A percentile compares a stretch with the other conserved stretches of the same genome.
phyloP scores from a whole-genome alignment of 441 rosid species.

The Euphorbia schlechtendalii region DNA sequence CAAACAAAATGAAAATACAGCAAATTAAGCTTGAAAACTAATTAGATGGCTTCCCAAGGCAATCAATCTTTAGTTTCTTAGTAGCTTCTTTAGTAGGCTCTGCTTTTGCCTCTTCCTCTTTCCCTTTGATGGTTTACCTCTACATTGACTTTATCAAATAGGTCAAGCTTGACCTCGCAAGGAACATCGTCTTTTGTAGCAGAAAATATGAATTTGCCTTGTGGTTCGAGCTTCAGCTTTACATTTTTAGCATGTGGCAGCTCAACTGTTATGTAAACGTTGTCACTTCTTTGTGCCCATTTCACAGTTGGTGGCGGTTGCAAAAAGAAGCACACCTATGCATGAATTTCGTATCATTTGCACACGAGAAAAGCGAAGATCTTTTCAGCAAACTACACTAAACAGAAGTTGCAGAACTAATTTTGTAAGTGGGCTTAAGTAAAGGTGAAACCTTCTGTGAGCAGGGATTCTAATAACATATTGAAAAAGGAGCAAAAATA shows the following conservation, averaged over 20 bases:
- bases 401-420: too few species aligned
- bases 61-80: constrained; percentile 10
- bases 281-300: constrained; percentile 64
- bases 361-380: too few species aligned
- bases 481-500: background rate
- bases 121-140: constrained; percentile 26
- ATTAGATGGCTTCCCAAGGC: background rate
- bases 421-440: background rate
- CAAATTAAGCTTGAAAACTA: too few species aligned
- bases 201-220: constrained; percentile 49
- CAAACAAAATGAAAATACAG: too few species aligned
- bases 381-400: too few species aligned
- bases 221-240: constrained; percentile 53
- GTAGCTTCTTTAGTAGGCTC: background rate
- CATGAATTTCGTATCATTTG: background rate
- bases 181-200: constrained; percentile 42
- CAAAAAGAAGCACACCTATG: background rate
- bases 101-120: background rate
- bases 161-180: constrained; percentile 46
- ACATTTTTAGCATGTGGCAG: constrained; percentile 60
- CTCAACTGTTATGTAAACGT: constrained; percentile 44
- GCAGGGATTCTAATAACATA: too few species aligned
- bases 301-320: constrained; percentile 54
- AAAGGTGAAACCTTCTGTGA: background rate
- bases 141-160: constrained; percentile 45